Conservation (phyloP, 768 basidiomycete genomes). For the Boletus bicolor region DNA sequence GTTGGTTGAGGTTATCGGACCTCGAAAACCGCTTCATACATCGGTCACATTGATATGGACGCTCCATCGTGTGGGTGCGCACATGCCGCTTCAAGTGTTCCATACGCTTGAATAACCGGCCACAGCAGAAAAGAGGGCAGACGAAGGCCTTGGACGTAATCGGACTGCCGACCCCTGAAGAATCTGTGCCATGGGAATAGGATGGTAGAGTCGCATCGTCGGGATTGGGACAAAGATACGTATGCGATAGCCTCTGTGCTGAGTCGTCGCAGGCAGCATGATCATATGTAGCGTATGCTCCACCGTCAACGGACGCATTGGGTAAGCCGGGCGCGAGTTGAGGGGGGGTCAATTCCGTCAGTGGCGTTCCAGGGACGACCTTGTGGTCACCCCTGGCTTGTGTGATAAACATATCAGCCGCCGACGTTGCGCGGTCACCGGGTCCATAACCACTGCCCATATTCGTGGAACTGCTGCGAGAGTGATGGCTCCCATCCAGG, state of each 20-base stretch:
- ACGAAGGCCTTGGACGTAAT: constrained; percentile 64
- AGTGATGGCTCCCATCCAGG: constrained; percentile 19
- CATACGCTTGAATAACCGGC: constrained; percentile 84
- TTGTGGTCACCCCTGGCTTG: constrained; percentile 58
- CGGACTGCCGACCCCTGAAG: constrained; percentile 22
- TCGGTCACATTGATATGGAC: constrained; percentile 70
- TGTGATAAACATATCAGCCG: constrained; percentile 64
- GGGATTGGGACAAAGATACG: constrained; percentile 13
- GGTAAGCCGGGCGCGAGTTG: constrained; percentile 23
- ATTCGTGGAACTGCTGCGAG: constrained; percentile 9
- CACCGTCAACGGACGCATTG: constrained; percentile 21
- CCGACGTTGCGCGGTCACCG: constrained; percentile 39
- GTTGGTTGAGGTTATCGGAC: constrained; percentile 87
- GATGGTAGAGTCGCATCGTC: constrained; percentile 15
- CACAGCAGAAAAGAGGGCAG: constrained; percentile 83
- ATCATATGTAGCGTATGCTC: constrained; percentile 16
- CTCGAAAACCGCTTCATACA: constrained; percentile 85
- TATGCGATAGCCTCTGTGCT: constrained; percentile 15
- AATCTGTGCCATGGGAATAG: constrained; percentile 20
- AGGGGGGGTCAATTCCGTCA: constrained; percentile 13
- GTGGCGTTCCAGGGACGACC: constrained; percentile 17
- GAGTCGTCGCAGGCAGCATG: constrained; percentile 19
- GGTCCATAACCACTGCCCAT: constrained; percentile 29
- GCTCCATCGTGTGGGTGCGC: constrained; percentile 86
- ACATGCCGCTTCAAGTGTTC: constrained; percentile 89